Evolutionary conservation across 345 rosid species (phyloP), one percentile per base, ranked within the genome.

Genomic region (Citrus inodora): DNA sequence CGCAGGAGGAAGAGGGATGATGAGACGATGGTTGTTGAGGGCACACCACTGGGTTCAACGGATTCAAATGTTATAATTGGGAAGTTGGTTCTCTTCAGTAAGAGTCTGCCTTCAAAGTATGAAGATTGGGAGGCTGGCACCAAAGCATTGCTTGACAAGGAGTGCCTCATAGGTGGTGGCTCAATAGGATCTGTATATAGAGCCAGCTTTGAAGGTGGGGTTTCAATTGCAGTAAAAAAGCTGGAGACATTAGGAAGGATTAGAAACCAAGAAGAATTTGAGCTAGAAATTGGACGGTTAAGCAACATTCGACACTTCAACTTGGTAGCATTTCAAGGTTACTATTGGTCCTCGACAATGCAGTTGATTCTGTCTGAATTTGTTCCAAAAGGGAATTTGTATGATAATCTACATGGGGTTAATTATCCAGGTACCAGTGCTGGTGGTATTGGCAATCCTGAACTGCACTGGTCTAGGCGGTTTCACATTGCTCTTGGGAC

Each of bases 41-140:
- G 97, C 87, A 91, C 95, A 60, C 97, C 98, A 13, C 53, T 81
- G 48, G 95, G 87, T 70, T 91, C 99, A 11, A 87, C 92, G 2
- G 92, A 88, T 24, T 90, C 99, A 1, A 86, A 78, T 76, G 85
- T 93, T 75, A 89, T 91, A 79, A 92, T 92, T 0, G 98, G 99
- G 46, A 96, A 96, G 86, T 85, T 96, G 79, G 98, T 96, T 69
- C 89, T 96, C 63, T 94, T 94, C 83, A 96, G 98, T 90, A 93
- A 94, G 89, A 94, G 84, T 70, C 80, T 96, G 74, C 99, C 99
- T 1, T 88, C 99, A 4, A 94, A 85, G 83, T 94, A 96, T 68
- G 97, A 96, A 90, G 99, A 96, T 75, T 94, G 99, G 99, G 97
- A 91, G 81, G 87, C 92, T 0, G 99, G 98, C 33, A 91, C 97